Evolutionary conservation across 352 stramenopile species (phyloP).

Genomic region (Pythium monospermum): DNA sequence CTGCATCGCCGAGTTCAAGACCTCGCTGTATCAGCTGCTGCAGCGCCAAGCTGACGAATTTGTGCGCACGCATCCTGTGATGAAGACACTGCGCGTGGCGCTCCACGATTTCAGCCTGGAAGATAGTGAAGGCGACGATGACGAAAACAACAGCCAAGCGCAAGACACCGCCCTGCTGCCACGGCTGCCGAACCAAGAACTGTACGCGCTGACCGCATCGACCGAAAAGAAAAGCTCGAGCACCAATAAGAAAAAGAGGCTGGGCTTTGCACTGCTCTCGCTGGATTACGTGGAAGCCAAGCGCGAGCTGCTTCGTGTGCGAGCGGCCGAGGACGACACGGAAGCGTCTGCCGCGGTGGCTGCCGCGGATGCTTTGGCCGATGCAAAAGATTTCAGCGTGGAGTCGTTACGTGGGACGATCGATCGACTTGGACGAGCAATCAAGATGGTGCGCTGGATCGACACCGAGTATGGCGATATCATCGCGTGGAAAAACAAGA

Average conservation of each 20-base stretch:
- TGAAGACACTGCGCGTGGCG: conserved; percentile 39
- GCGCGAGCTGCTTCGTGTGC: conserved; percentile 58
- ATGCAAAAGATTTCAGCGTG: conserved; percentile 77
- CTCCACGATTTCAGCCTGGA: conserved; percentile 46
- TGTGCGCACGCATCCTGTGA: conserved; percentile 39
- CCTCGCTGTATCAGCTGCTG: conserved; percentile 77
- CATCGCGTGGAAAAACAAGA: conserved; percentile 85
- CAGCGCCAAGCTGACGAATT: conserved; percentile 69
- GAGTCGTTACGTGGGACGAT: conserved; percentile 73
- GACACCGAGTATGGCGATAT: conserved; percentile 73
- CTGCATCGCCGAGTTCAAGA: conserved; percentile 56
- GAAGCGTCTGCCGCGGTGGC: neutral
- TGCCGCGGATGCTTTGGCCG: conserved; percentile 32
- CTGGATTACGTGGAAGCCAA: conserved; percentile 74
- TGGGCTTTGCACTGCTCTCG: conserved; percentile 52
- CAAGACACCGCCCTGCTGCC: conserved; percentile 13
- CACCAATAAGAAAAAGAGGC: conserved; percentile 29
- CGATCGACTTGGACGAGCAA: conserved; percentile 60
- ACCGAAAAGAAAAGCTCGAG: conserved; percentile 20
- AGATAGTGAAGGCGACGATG: conserved; percentile 22
- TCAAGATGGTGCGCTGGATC: conserved; percentile 66
- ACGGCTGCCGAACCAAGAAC: conserved; percentile 35
- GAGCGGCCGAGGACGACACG: conserved; percentile 38
- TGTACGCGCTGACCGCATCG: conserved; percentile 41
- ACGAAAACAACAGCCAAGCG: neutral